Conservation (phyloP, 192 early-diverging fungal species). For the Coemansia sp. region DNA sequence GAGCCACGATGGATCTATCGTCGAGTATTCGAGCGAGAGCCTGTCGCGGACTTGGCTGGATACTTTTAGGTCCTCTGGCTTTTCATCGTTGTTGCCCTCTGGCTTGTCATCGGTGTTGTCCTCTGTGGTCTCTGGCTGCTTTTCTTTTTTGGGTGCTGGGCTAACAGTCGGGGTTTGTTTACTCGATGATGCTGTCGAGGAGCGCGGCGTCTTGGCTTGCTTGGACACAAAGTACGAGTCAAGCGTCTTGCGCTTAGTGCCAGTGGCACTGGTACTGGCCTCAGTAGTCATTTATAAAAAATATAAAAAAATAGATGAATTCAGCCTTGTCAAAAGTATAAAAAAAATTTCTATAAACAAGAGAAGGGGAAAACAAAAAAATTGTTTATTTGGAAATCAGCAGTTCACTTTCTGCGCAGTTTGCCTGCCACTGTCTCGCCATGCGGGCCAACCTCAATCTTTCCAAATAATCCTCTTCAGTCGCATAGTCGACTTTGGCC, state of each 20-base stretch:
- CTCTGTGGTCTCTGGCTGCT: not conserved
- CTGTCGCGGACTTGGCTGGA: slow-evolving; percentile 4
- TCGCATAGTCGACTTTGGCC: slow-evolving; percentile 10
- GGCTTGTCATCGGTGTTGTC: not conserved
- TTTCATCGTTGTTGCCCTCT: too few species aligned
- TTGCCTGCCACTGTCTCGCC: slow-evolving; percentile 23
- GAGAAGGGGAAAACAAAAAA: not conserved
- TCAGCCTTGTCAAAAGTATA: slow-evolving; percentile 3
- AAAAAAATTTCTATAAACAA: not conserved
- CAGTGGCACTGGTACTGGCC: not conserved
- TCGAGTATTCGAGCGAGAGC: slow-evolving; percentile 64
- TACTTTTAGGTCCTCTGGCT: not conserved
- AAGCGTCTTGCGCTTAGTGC: slow-evolving; percentile 43
- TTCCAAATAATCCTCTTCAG: slow-evolving; percentile 29
- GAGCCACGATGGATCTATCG: slow-evolving; percentile 79
- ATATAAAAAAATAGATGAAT: not conserved
- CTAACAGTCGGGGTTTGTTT: not conserved
- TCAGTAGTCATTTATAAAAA: slow-evolving; percentile 8
- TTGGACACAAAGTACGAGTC: slow-evolving; percentile 39
- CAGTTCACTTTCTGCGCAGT: slow-evolving; percentile 9
- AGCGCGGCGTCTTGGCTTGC: slow-evolving; percentile 12
- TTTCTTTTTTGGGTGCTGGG: not conserved
- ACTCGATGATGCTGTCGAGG: not conserved
- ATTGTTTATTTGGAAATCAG: not conserved
- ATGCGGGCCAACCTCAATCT: slow-evolving; percentile 20